These are phyloP conservation scores for Hypoxylon crocopeplum DNA, from an alignment of 495 filamentous ascomycete species.

Conservation along the genomic window DNA sequence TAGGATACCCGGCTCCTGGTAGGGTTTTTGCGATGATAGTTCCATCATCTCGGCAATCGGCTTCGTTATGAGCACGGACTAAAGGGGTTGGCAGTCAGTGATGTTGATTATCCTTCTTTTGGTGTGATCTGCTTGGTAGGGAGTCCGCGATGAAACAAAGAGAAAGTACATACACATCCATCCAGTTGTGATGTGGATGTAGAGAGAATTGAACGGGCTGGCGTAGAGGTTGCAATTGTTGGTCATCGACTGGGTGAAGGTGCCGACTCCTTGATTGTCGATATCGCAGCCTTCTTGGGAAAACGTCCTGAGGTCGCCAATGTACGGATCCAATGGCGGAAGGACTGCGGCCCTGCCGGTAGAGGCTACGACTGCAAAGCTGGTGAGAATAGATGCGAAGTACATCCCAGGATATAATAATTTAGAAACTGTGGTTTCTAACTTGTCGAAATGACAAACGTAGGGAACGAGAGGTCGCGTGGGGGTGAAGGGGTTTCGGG, in stretches of 20 bases:
- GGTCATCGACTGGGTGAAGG: slow-evolving; percentile 29
- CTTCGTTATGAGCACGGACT: slow-evolving; percentile 21
- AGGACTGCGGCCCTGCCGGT: neutral
- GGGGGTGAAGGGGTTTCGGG: too few relatives aligned
- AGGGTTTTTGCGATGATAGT: slow-evolving; percentile 7
- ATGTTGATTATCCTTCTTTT: too few relatives aligned
- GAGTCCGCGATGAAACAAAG: neutral
- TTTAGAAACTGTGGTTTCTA: neutral
- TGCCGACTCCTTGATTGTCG: slow-evolving; percentile 31
- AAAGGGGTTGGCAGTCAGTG: neutral
- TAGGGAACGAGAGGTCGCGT: too few relatives aligned
- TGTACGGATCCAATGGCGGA: slow-evolving; percentile 16
- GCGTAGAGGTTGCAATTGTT: slow-evolving; percentile 11
- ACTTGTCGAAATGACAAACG: too few relatives aligned
- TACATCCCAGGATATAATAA: slow-evolving; percentile 9
- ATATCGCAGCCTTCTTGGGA: neutral
- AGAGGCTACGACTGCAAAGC: slow-evolving; percentile 5
- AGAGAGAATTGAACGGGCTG: slow-evolving; percentile 14
- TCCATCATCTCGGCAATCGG: slow-evolving; percentile 16
- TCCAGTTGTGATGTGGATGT: slow-evolving; percentile 16
- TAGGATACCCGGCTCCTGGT: neutral
- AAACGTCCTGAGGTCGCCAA: slow-evolving; percentile 30
- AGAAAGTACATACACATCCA: slow-evolving; percentile 20
- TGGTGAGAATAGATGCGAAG: neutral
- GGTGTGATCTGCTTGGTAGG: too few relatives aligned